Base-by-base conservation (phyloP, 2,329 filamentous ascomycete species). In the Alternaria rosae region DNA sequence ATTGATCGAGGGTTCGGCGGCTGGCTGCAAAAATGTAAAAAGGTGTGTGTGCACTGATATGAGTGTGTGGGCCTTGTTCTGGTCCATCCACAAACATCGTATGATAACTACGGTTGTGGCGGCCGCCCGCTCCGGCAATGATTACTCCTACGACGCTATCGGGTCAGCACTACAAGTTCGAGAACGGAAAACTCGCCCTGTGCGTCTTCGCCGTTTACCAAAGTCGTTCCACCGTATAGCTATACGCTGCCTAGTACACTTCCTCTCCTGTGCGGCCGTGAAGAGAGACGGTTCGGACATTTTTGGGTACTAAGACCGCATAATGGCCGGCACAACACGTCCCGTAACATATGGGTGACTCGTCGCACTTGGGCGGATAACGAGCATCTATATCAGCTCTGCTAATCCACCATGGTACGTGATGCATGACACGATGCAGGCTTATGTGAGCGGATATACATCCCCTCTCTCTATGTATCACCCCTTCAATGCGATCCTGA, bases 41-140 rank as follows among this genome's bases (percentile, higher is more conserved):
- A 51, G 28, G 20, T 51, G 30, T 38, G 47, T 51, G 47, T 51
- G 47, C 47, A 51, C 47, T 51, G 28, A 51, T 51, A 25, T 51
- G 35, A 10, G 15, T 51, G 47, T 35, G 47, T n/a, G 15, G 47
- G n/a, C 47, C 47, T 51, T 20, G 8, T n/a, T 38, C 47, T 38
- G 47, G 20, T 35, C 30, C 32, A 6, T 38, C 35, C 30, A 23
- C 47, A 30, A 15, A 32, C 30, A 51, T 51, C 47, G 47, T 51
- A 51, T 51, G 47, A 51, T 51, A 23, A 51, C 47, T 35, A 51
- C 47, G 47, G 30, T 51, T 51, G 47, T 51, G 47, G 47, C 47
- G 47, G 47, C 47, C 47, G 13, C 47, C 30, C 47, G 28, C 47
- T 28, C 47, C 47, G 30, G 47, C 47, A 23, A 35, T 23, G 20